A percentile compares a stretch with the other conserved stretches of the same genome.
Evolutionary conservation across 2,329 filamentous ascomycete genomes (phyloP).

Genomic region (Colletotrichum somersetense): DNA sequence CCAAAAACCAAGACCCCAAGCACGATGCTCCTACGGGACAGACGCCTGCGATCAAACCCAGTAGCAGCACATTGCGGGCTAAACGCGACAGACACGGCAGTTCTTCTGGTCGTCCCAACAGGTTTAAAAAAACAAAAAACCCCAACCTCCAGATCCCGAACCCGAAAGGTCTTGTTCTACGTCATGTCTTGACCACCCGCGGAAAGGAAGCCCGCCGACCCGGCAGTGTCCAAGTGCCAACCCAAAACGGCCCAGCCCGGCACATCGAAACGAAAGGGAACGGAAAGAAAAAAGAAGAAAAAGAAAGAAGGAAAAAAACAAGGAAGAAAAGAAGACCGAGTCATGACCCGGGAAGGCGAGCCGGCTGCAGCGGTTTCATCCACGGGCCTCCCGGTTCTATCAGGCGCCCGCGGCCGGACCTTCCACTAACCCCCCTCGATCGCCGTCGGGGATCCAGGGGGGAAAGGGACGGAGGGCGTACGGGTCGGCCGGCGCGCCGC

Average conservation of each 20-base stretch:
- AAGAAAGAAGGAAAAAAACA: too few relatives aligned
- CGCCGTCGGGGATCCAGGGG: slow-evolving; percentile 15
- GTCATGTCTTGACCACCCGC: neutral
- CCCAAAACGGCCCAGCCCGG: slow-evolving; percentile 1
- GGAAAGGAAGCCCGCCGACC: neutral
- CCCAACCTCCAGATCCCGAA: neutral
- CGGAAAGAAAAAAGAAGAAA: neutral
- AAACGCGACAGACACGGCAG: neutral
- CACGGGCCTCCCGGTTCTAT: too few relatives aligned
- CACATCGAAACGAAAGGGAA: slow-evolving; percentile 3
- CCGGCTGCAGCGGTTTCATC: neutral
- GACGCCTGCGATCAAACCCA: too few relatives aligned
- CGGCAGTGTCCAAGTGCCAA: neutral
- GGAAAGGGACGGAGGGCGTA: neutral
- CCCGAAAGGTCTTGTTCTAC: too few relatives aligned
- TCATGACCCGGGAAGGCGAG: neutral
- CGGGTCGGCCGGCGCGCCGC: neutral
- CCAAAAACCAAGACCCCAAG: neutral
- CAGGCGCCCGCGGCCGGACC: neutral
- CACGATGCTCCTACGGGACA: neutral
- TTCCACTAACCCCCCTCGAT: neutral
- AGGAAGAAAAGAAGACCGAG: neutral
- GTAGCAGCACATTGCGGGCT: neutral
- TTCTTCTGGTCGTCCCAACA: neutral
- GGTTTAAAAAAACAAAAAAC: neutral